Conservation (phyloP, 2,329 filamentous ascomycete genomes). For the Pseudopithomyces maydicus region DNA sequence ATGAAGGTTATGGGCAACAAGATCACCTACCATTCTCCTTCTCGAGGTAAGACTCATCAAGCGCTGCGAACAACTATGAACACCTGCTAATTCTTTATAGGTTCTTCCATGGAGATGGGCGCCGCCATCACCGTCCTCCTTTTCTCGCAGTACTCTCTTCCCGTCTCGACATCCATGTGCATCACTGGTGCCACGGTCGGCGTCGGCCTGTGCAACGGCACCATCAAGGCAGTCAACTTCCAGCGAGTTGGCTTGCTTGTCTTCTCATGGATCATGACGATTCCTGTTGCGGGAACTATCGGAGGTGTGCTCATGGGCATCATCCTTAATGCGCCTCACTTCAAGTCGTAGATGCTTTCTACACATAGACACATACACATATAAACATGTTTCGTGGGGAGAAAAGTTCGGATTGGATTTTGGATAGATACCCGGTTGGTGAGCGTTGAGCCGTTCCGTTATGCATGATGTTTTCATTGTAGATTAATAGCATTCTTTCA, state of each 20-base stretch:
- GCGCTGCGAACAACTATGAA: too few relatives aligned
- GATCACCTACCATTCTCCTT: conserved; percentile 70
- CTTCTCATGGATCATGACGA: conserved; percentile 64
- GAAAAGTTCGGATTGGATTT: too few relatives aligned
- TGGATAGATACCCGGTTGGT: too few relatives aligned
- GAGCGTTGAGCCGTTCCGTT: too few relatives aligned
- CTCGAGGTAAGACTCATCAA: conserved; percentile 28
- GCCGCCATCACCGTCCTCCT: conserved; percentile 75
- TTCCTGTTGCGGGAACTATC: conserved; percentile 62
- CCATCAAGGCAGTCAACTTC: conserved; percentile 71
- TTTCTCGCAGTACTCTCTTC: conserved; percentile 73
- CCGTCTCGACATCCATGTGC: conserved; percentile 69
- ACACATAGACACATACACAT: too few relatives aligned
- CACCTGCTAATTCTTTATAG: too few relatives aligned
- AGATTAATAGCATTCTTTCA: too few relatives aligned
- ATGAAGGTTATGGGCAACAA: conserved; percentile 74
- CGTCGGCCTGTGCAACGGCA: conserved; percentile 75
- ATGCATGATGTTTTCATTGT: too few relatives aligned
- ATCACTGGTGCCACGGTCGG: conserved; percentile 78
- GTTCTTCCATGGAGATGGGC: conserved; percentile 76
- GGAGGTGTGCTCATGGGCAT: conserved; percentile 50
- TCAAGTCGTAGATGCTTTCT: too few relatives aligned
- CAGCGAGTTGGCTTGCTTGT: conserved; percentile 69
- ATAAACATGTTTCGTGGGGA: too few relatives aligned
- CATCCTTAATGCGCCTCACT: conserved; percentile 58